Percentiles rank a stretch among this genome's conserved stretches.
phyloP scores from a whole-genome alignment of 2,329 filamentous ascomycete genomes.

The Phaeosphaeriaceae sp. region DNA sequence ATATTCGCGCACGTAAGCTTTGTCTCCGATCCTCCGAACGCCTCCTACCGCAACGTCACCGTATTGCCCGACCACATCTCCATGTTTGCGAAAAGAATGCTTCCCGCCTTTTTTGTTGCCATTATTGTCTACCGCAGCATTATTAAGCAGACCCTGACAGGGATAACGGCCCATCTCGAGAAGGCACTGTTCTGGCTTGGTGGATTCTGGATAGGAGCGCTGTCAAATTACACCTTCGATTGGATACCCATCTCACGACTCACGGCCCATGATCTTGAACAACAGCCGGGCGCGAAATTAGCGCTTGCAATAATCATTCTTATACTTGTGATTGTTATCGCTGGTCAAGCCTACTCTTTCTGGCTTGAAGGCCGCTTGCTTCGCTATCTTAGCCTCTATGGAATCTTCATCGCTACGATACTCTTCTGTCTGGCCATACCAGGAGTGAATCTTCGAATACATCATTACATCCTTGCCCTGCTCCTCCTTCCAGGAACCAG shows the following conservation, averaged over 20 bases:
- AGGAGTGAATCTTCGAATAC: conserved; percentile 80
- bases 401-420: conserved; percentile 69
- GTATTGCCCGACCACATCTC: conserved; percentile 57
- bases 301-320: conserved; percentile 80
- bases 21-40: conserved; percentile 81
- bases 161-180: conserved; percentile 81
- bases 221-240: conserved; percentile 94
- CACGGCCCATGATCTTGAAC: conserved; percentile 82
- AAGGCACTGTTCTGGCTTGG: conserved; percentile 90
- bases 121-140: conserved; percentile 87
- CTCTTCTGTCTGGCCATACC: conserved; percentile 75
- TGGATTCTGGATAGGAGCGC: conserved; percentile 83
- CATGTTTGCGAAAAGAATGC: conserved; percentile 76
- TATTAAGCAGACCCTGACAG: conserved; percentile 73
- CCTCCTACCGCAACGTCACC: conserved; percentile 56
- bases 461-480: conserved; percentile 65
- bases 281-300: conserved; percentile 86
- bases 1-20: conserved; percentile 89
- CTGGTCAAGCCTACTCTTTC: conserved; percentile 84
- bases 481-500: conserved; percentile 44
- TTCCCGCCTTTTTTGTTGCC: conserved; percentile 84
- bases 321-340: conserved; percentile 69
- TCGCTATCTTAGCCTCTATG: conserved; percentile 79
- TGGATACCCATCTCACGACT: conserved; percentile 91
- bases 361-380: conserved; percentile 82